Base-by-base conservation (phyloP, 164 flowering plant genomes). In the Piper longum region DNA sequence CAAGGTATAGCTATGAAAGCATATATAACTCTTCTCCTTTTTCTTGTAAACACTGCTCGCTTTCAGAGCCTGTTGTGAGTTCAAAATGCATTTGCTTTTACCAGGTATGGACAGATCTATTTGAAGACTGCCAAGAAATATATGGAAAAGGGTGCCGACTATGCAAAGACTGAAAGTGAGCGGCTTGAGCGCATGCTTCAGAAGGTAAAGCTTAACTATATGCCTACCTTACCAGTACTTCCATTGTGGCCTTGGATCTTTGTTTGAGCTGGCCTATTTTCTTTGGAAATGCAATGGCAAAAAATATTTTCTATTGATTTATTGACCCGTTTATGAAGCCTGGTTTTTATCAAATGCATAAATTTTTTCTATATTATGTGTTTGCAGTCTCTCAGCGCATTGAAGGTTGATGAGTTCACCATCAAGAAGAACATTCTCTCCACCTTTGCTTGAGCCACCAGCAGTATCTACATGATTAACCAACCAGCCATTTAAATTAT, bases 71-170 rank as follows among this genome's bases (percentile, higher is more conserved):
- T 5, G 36, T 26, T 26, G 14, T 5, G 11, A 48, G 52, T 48
- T 48, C 4, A 14, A 14, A 8, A 36, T 45, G 45, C 42, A 12
- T 48, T 62, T 44, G 36, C 43, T 63, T 62, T 43, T 48, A 48
- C 64, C 71, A 93, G 99, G 74, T 78, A 85, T 56, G 99, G 97
- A 16, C 83, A 87, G 78, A 83, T 88, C 62, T 93, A 93, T 68
- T 52, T 78, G 69, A 93, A 88, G 72, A 81, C 81, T 67, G 95
- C 97, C 39, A 84, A 90, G 77, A 85, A 66, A 60, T 72, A 72
- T 62, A 41, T 82, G 72, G 84, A 76, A 44, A 90, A 85, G 63
- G 99, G 97, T 59, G 41, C 83, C 68, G 97, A 84, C 59, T 93
- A 90, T 74, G 85, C 88, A 40, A 86, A 79, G 72, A 93, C 84